These are phyloP conservation scores for Sporothrix sp. DNA, from an alignment of 2,329 filamentous ascomycete genomes.

Conservation along the genomic window DNA sequence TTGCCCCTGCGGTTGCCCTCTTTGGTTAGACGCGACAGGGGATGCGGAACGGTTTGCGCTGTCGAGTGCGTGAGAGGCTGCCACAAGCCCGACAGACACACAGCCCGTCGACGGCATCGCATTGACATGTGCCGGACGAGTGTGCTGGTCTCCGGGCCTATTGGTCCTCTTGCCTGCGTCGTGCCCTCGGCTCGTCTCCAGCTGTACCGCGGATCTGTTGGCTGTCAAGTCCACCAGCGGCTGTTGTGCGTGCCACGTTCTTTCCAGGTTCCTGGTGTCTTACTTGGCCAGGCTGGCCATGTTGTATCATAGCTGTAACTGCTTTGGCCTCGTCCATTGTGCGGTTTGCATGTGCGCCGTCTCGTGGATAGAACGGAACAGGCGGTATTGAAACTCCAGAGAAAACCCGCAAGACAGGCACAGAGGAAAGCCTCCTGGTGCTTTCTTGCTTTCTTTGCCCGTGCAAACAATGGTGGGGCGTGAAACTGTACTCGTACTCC, in stretches of 20 bases:
- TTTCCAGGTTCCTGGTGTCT: not conserved
- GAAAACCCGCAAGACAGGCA: not conserved
- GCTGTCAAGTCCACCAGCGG: not conserved
- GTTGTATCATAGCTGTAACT: too few relatives aligned
- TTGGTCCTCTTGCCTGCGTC: not conserved
- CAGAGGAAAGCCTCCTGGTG: too few relatives aligned
- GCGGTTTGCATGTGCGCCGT: not conserved
- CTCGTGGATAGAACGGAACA: not conserved
- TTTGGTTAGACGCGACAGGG: conserved; percentile 8
- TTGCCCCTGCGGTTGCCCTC: not conserved
- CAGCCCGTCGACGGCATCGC: conserved; percentile 2
- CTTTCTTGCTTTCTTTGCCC: not conserved
- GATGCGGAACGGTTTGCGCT: not conserved
- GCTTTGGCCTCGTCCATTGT: not conserved
- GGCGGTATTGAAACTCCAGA: not conserved
- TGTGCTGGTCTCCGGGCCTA: not conserved
- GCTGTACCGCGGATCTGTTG: too few relatives aligned
- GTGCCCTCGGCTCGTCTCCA: not conserved
- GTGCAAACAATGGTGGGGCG: conserved; percentile 1
- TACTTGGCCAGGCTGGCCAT: too few relatives aligned
- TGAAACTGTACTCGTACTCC: not conserved
- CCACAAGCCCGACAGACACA: not conserved
- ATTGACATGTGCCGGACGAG: conserved; percentile 1
- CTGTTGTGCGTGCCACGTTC: not conserved
- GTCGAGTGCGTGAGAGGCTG: not conserved